Evolutionary conservation across 2,329 filamentous ascomycete genomes (phyloP), one percentile per base, ranked within the genome.

Genomic region (Lecanoromycetidae sp.): DNA sequence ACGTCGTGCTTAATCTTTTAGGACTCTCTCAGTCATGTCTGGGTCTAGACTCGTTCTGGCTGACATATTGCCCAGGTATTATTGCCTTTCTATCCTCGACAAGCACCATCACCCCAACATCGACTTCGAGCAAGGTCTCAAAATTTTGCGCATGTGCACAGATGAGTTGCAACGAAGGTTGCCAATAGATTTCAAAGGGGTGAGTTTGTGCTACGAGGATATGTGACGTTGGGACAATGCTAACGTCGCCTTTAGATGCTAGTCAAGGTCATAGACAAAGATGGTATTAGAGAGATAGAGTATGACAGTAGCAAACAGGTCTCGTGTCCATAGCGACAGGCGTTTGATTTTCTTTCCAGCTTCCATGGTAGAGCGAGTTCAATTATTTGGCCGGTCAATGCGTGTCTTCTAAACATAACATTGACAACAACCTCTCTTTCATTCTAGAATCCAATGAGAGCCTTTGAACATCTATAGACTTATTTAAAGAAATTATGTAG

Each of bases 81-180:
- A 98, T 75, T 98, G 91, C 66, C 76, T 98, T 52, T 93, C 87
- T 5, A 93, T 94, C 57, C 79, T 98, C 43, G 91, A 98, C 71
- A 98, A 98, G 74, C 91, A 98, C 66, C 91, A 98, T 66, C 85
- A 95, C 61, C 90, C 91, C 39, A 83, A 95, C 61, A 96, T 98
- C 66, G 77, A 76, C 52, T 80, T 91, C 46, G 87, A 84, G 53
- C 78, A 94, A 66, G 91, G 91, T 48, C 77, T 94, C 69, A 91
- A 94, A 74, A 79, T 98, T 54, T 72, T 98, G 60, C 82, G 79
- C 59, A 84, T 95, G 81, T 98, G 91, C 71, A 91, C 86, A 57
- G 88, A 96, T 65, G 91, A 98, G 74, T 71, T 98, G 63, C 94
- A 95, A 78, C 80, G 91, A 65, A 79, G 93, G 68, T 77, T 98